A percentile compares a stretch with the other conserved stretches of the same genome.
These are phyloP conservation scores for Purpureocillium takamizusanense DNA, from an alignment of 2,329 filamentous ascomycete species.

Conservation along the genomic window DNA sequence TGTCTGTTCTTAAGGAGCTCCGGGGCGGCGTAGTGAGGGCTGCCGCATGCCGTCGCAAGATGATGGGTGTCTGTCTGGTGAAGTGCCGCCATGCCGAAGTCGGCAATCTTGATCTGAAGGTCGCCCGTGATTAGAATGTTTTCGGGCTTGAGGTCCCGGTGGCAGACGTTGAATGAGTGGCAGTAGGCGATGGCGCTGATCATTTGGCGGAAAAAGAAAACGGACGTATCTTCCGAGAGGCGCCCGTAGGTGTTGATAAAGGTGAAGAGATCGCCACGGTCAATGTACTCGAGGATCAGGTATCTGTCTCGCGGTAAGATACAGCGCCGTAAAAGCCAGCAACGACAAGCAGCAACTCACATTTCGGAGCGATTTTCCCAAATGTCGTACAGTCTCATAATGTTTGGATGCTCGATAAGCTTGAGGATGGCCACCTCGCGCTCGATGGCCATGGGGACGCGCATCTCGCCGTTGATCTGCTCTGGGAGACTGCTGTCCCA, in stretches of 20 bases:
- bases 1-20: conserved; percentile 71
- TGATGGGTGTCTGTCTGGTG: conserved; percentile 70
- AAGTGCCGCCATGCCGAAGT: conserved; percentile 95
- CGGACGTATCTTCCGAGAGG: conserved; percentile 70
- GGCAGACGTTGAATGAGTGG: conserved; percentile 89
- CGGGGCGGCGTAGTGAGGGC: conserved; percentile 91
- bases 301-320: conserved; percentile 50
- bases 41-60: conserved; percentile 85
- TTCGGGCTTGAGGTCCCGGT: conserved; percentile 92
- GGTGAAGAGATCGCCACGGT: conserved; percentile 71
- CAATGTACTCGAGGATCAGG: conserved; percentile 85
- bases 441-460: conserved; percentile 82
- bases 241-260: conserved; percentile 69
- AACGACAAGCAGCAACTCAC: conserved; percentile 42
- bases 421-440: conserved; percentile 96
- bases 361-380: conserved; percentile 96
- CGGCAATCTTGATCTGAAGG: conserved; percentile 81
- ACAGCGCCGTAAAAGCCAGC: not conserved
- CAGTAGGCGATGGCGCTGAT: conserved; percentile 88
- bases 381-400: conserved; percentile 89
- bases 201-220: conserved; percentile 86
- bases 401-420: conserved; percentile 87
- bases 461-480: conserved; percentile 50
- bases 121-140: conserved; percentile 80
- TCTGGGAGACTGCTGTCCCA: conserved; percentile 52